These are phyloP conservation scores for Amanita exitialis DNA, from an alignment of 768 basidiomycete genomes.

Conservation along the genomic window DNA sequence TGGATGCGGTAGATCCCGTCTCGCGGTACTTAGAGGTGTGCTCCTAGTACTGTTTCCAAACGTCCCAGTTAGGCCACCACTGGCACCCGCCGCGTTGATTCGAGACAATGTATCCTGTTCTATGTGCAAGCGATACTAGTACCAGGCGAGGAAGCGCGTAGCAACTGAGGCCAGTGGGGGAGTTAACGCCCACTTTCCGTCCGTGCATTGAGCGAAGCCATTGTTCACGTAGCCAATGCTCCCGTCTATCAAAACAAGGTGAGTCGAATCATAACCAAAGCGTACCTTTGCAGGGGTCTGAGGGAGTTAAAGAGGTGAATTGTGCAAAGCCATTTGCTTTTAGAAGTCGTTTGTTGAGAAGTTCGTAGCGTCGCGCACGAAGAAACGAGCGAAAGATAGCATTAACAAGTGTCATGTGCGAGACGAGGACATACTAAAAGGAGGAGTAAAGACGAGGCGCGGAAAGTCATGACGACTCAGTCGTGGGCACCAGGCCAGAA, in stretches of 20 bases:
- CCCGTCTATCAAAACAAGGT: constrained; percentile 16
- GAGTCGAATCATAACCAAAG: background rate
- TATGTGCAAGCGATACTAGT: constrained; percentile 33
- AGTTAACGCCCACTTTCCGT: constrained; percentile 26
- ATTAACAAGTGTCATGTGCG: constrained; percentile 20
- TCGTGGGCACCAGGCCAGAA: constrained; percentile 4
- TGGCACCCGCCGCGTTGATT: constrained; percentile 31
- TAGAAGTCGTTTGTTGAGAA: constrained; percentile 11
- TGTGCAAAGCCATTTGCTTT: constrained; percentile 37
- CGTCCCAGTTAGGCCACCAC: constrained; percentile 29
- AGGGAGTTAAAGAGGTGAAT: constrained; percentile 32
- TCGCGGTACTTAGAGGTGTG: background rate
- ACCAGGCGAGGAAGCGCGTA: constrained; percentile 39
- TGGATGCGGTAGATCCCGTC: background rate
- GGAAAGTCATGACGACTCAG: constrained; percentile 5
- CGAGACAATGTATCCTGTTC: constrained; percentile 26
- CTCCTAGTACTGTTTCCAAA: constrained; percentile 4
- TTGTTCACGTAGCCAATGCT: constrained; percentile 28
- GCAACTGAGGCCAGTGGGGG: constrained; percentile 23
- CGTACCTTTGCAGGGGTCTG: constrained; percentile 37
- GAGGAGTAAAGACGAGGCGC: constrained; percentile 8
- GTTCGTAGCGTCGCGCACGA: constrained; percentile 16
- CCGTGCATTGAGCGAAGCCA: constrained; percentile 35
- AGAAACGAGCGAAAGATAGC: constrained; percentile 17
- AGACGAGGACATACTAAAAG: constrained; percentile 14